Evolutionary conservation across 1,284 basidiomycete genomes (phyloP).

Genomic region (Ceratobasidium sp.): DNA sequence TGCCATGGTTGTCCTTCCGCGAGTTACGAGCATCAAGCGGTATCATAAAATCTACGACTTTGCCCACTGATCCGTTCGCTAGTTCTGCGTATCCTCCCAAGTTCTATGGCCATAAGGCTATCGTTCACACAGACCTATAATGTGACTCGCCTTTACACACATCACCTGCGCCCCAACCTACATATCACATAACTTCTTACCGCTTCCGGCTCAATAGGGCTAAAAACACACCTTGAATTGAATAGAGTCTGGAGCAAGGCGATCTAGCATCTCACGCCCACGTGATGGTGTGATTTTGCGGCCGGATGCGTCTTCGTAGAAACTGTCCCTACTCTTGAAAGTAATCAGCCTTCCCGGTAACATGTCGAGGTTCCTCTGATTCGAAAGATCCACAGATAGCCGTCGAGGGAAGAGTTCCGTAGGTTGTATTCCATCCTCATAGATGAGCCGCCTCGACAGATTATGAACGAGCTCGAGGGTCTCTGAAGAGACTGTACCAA

Average conservation of each 20-base stretch:
- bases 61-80: constrained; percentile 48
- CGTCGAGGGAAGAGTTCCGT: constrained; percentile 46
- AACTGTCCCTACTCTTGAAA: constrained; percentile 38
- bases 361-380: constrained; percentile 30
- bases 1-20: constrained; percentile 8
- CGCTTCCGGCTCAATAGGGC: no score
- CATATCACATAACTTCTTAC: background rate
- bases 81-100: constrained; percentile 37
- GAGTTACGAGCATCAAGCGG: constrained; percentile 9
- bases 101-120: constrained; percentile 33
- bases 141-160: constrained; percentile 38
- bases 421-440: constrained; percentile 44
- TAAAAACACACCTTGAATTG: constrained; percentile 11
- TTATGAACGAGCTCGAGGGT: constrained; percentile 29
- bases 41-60: constrained; percentile 45
- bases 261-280: constrained; percentile 54
- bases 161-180: constrained; percentile 49
- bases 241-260: constrained; percentile 52
- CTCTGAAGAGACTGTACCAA: constrained; percentile 27
- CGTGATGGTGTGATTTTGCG: constrained; percentile 49
- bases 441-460: constrained; percentile 41
- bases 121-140: background rate
- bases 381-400: constrained; percentile 38
- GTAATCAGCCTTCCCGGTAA: background rate
- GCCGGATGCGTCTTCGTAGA: constrained; percentile 54